A percentile compares a stretch with the other conserved stretches of the same genome.
phyloP scores from a whole-genome alignment of 352 stramenopile genomes.

The Globisporangium cederbergense region DNA sequence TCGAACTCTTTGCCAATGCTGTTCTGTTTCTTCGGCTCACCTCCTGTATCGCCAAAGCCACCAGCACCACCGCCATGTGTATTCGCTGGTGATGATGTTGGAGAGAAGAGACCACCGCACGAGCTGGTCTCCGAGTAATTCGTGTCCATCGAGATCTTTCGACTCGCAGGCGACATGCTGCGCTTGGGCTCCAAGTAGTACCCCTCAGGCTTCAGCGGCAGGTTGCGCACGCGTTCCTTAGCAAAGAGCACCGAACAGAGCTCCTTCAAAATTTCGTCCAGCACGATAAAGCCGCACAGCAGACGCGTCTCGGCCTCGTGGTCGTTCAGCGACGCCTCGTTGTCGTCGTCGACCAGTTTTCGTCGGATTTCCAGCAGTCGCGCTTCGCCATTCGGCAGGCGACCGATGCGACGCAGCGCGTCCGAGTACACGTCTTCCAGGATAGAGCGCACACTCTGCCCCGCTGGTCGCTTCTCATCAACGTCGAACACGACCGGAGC shows the following conservation, averaged over 20 bases:
- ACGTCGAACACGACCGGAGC: constrained; percentile 52
- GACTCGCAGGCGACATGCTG: constrained; percentile 23
- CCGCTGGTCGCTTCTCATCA: constrained; percentile 30
- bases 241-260: constrained; percentile 80
- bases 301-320: constrained; percentile 64
- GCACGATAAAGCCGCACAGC: constrained; percentile 69
- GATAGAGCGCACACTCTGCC: constrained; percentile 66
- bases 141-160: constrained; percentile 27
- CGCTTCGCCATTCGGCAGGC: constrained; percentile 46
- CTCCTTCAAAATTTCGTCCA: constrained; percentile 86
- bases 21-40: constrained; percentile 20
- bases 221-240: constrained; percentile 60
- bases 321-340: constrained; percentile 53
- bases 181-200: constrained; percentile 81
- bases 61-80: constrained; percentile 8
- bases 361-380: constrained; percentile 51
- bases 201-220: constrained; percentile 78
- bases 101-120: constrained; percentile 4
- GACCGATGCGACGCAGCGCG: constrained; percentile 52
- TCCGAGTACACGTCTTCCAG: constrained; percentile 79
- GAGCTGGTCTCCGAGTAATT: constrained; percentile 46
- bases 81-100: constrained; percentile 9
- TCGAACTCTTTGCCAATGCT: constrained; percentile 72
- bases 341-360: constrained; percentile 66
- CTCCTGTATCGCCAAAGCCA: constrained; percentile 1